Conservation (phyloP, 495 filamentous ascomycete genomes). For the Penicillium salamii region DNA sequence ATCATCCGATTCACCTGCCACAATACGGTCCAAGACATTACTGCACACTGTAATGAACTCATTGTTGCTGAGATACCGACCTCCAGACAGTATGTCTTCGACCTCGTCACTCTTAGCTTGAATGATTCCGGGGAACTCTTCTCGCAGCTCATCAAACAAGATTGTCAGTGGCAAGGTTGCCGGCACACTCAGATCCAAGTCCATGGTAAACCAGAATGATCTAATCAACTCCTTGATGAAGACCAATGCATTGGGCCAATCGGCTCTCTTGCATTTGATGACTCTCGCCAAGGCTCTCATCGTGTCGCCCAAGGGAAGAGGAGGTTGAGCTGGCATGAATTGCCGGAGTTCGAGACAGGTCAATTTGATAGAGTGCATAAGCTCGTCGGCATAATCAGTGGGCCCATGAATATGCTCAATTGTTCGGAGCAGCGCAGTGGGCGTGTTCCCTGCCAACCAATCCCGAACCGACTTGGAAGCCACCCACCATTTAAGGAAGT, state of each 20-base stretch:
- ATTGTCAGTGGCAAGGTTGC: neutral
- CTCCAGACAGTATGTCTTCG: neutral
- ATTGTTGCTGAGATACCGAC: neutral
- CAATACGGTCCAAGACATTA: too few species aligned
- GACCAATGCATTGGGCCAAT: neutral
- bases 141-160: neutral
- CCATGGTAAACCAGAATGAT: neutral
- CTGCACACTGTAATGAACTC: too few species aligned
- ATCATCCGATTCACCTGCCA: too few species aligned
- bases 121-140: neutral
- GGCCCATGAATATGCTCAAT: too few species aligned
- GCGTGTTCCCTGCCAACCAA: too few species aligned
- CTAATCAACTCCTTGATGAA: neutral
- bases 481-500: too few species aligned
- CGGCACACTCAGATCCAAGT: neutral
- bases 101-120: neutral
- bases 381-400: too few species aligned
- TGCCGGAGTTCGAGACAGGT: too few species aligned
- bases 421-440: too few species aligned
- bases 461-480: too few species aligned
- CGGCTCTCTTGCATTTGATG: neutral
- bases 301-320: neutral
- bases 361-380: too few species aligned
- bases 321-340: too few species aligned
- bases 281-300: neutral